Percentiles rank a stretch among this genome's conserved stretches.
These are phyloP conservation scores for Cryptosporidium tyzzeri DNA, from an alignment of 169 alveolate species.

Conservation along the genomic window DNA sequence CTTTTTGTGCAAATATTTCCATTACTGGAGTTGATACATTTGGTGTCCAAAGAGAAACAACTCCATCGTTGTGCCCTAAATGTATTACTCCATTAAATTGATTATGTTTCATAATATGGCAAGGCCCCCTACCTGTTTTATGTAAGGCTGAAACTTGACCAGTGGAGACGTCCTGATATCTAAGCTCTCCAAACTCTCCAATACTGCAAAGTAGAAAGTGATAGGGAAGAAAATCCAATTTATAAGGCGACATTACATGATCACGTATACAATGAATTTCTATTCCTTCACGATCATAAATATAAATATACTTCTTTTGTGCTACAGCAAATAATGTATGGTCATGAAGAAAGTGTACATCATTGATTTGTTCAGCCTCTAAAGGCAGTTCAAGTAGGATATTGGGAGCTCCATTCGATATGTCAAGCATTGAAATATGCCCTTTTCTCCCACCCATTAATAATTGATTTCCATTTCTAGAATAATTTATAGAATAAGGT, in stretches of 20 bases:
- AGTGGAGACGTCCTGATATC: constrained; percentile 92
- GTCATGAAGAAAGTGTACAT: constrained; percentile 91
- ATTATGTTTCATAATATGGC: constrained; percentile 89
- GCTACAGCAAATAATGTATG: constrained; percentile 94
- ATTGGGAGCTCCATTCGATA: constrained; percentile 84
- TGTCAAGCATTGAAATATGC: constrained; percentile 90
- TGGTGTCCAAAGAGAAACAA: constrained; percentile 95
- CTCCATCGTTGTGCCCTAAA: constrained; percentile 93
- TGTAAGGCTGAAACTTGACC: constrained; percentile 93
- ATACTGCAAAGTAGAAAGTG: constrained; percentile 92
- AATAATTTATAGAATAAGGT: constrained; percentile 90
- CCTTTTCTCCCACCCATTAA: constrained; percentile 94
- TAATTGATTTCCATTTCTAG: constrained; percentile 92
- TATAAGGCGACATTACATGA: constrained; percentile 84
- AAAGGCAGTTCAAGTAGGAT: constrained; percentile 39
- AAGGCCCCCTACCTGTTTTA: constrained; percentile 91
- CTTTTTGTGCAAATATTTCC: constrained; percentile 86
- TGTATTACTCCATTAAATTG: constrained; percentile 90
- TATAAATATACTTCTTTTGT: constrained; percentile 90
- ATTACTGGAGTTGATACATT: constrained; percentile 89
- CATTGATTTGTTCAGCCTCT: constrained; percentile 85
- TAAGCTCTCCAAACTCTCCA: constrained; percentile 92
- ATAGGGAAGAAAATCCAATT: constrained; percentile 93
- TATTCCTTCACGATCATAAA: constrained; percentile 94
- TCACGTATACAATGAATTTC: constrained; percentile 93